These are phyloP conservation scores for Penicillium canescens DNA, from an alignment of 495 filamentous ascomycete genomes.

Conservation along the genomic window DNA sequence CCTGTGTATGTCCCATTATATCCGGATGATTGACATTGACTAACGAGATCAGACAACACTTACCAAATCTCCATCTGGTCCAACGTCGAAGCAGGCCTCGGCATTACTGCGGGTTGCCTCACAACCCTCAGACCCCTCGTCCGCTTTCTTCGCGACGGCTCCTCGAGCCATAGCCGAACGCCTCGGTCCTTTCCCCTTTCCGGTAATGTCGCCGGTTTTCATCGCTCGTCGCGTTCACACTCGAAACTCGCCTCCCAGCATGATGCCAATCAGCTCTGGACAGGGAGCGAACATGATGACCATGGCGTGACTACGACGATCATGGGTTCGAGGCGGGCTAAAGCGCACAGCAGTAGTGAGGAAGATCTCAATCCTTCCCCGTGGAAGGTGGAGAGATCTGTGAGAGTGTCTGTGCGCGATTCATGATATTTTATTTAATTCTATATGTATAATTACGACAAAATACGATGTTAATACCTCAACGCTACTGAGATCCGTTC, in stretches of 20 bases:
- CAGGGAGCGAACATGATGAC: slow-evolving; percentile 20
- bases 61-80: slow-evolving; percentile 43
- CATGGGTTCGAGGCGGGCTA: slow-evolving; percentile 16
- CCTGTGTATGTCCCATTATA: slow-evolving; percentile 22
- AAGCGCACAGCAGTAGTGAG: slow-evolving; percentile 19
- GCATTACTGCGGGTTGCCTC: slow-evolving; percentile 42
- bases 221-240: slow-evolving; percentile 3
- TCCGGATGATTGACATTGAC: neutral
- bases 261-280: slow-evolving; percentile 20
- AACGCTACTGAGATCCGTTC: no score
- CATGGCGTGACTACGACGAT: slow-evolving; percentile 30
- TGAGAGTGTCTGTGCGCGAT: slow-evolving; percentile 27
- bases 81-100: slow-evolving; percentile 38
- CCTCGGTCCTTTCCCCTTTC: slow-evolving; percentile 21
- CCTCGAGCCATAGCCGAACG: slow-evolving; percentile 18
- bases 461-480: no score
- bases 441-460: neutral
- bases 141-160: slow-evolving; percentile 29
- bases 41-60: slow-evolving; percentile 25
- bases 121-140: slow-evolving; percentile 40
- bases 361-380: slow-evolving; percentile 21
- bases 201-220: slow-evolving; percentile 13
- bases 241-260: slow-evolving; percentile 12
- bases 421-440: slow-evolving; percentile 7
- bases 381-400: slow-evolving; percentile 29